Conservation (phyloP, 306 rosid genomes). For the Cucurbita pepo region DNA sequence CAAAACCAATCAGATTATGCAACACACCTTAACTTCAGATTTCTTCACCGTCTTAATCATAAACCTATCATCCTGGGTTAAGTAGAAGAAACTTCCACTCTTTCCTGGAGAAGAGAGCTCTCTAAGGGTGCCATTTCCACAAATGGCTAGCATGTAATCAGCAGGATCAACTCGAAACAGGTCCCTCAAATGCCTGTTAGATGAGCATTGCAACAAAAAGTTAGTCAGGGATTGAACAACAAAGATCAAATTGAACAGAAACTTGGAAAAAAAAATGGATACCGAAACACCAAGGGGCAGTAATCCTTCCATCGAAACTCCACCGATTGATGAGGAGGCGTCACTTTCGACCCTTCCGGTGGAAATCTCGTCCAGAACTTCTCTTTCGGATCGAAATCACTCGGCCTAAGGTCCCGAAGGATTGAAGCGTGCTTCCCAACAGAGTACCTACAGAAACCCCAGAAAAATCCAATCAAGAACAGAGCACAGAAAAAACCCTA, state of each 20-base stretch:
- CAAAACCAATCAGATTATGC: neutral
- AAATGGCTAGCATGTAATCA: conserved; percentile 89
- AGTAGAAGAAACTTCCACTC: conserved; percentile 86
- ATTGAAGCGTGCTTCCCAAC: conserved; percentile 81
- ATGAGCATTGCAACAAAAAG: neutral
- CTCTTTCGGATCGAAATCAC: conserved; percentile 78
- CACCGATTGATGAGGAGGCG: conserved; percentile 80
- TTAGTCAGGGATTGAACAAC: neutral
- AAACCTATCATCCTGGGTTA: conserved; percentile 88
- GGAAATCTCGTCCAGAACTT: conserved; percentile 99
- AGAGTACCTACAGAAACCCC: conserved; percentile 38
- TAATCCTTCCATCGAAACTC: conserved; percentile 98
- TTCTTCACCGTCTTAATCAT: conserved; percentile 94
- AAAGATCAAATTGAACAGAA: neutral
- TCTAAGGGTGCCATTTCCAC: conserved; percentile 81
- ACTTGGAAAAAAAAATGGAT: neutral
- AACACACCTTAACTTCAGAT: conserved; percentile 84
- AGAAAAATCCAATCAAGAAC: neutral
- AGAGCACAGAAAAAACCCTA: neutral
- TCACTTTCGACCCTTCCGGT: conserved; percentile 63
- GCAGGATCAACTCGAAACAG: conserved; percentile 80
- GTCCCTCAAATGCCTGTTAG: conserved; percentile 58
- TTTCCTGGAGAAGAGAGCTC: conserved; percentile 97
- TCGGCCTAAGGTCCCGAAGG: conserved; percentile 25
- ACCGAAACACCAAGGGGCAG: conserved; percentile 96